phyloP scores from a whole-genome alignment of 306 rosid species.

The Dicorynia guianensis region DNA sequence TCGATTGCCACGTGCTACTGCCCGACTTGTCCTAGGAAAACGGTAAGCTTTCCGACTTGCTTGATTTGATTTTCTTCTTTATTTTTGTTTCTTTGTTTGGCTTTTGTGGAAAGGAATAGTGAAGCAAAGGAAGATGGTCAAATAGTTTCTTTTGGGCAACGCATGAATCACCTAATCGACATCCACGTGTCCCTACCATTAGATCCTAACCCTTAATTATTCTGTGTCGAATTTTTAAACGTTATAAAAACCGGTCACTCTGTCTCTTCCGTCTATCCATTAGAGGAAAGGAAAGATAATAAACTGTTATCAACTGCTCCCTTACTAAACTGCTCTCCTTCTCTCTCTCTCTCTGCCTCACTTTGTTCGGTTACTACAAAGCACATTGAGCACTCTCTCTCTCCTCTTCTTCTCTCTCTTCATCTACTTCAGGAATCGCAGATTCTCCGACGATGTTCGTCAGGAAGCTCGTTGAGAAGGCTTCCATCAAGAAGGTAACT shows the following conservation, averaged over 20 bases:
- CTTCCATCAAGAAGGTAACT: constrained; percentile 75
- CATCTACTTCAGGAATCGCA: constrained; percentile 9
- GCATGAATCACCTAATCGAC: constrained; percentile 14
- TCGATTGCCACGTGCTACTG: constrained; percentile 28
- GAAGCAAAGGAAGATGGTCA: constrained; percentile 42
- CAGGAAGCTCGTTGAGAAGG: constrained; percentile 84
- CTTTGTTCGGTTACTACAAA: constrained; percentile 65
- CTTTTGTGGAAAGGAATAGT: neutral
- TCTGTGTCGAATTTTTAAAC: neutral
- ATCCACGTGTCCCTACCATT: constrained; percentile 50
- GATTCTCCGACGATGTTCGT: constrained; percentile 68
- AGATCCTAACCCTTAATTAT: constrained; percentile 38
- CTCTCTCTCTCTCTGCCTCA: constrained; percentile 18
- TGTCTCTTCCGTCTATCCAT: constrained; percentile 26
- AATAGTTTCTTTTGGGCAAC: constrained; percentile 7
- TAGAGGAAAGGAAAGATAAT: neutral
- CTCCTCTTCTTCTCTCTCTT: constrained; percentile 2
- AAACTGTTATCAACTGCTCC: constrained; percentile 55
- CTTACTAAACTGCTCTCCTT: neutral
- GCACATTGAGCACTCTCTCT: constrained; percentile 27
- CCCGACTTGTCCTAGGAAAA: constrained; percentile 33
- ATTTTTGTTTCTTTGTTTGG: constrained; percentile 18
- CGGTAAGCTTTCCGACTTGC: constrained; percentile 4
- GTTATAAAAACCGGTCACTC: constrained; percentile 37
- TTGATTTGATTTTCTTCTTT: neutral